Evolutionary conservation across 2,329 filamentous ascomycete genomes (phyloP).

Genomic region (Bipolaris gigantea): DNA sequence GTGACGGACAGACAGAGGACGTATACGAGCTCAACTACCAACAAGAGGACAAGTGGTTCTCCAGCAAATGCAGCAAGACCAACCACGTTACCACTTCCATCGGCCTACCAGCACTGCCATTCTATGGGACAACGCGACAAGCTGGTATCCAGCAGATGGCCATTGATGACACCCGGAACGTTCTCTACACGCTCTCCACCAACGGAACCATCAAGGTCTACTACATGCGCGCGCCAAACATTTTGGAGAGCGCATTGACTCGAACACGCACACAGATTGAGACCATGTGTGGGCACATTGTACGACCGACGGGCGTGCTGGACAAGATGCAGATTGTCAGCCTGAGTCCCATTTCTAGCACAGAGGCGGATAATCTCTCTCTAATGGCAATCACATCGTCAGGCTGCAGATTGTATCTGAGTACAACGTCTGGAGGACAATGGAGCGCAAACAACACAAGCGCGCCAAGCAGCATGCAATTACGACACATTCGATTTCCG

Average conservation of each 20-base stretch:
- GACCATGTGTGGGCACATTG: constrained; percentile 82
- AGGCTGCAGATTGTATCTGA: constrained; percentile 89
- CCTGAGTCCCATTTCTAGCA: constrained; percentile 79
- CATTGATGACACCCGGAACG: constrained; percentile 82
- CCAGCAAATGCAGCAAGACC: constrained; percentile 80
- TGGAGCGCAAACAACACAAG: constrained; percentile 64
- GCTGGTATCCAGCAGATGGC: constrained; percentile 78
- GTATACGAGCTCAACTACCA: constrained; percentile 95
- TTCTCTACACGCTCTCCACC: constrained; percentile 89
- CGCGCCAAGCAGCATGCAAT: constrained; percentile 91
- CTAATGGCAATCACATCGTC: constrained; percentile 88
- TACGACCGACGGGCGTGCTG: constrained; percentile 68
- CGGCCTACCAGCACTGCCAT: constrained; percentile 57
- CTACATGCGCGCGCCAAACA: constrained; percentile 69
- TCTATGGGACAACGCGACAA: constrained; percentile 32
- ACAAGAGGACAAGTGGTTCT: constrained; percentile 97
- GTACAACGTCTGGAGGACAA: constrained; percentile 73
- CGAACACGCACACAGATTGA: constrained; percentile 58
- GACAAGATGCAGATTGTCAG: constrained; percentile 73
- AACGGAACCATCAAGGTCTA: constrained; percentile 89
- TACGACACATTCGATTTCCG: constrained; percentile 95
- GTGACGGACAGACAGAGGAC: constrained; percentile 77
- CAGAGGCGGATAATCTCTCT: constrained; percentile 80
- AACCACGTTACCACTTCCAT: constrained; percentile 78
- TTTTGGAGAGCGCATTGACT: constrained; percentile 58